Conservation (phyloP, 192 early-diverging fungal genomes). For the Rhizoclosmatium globosum region DNA sequence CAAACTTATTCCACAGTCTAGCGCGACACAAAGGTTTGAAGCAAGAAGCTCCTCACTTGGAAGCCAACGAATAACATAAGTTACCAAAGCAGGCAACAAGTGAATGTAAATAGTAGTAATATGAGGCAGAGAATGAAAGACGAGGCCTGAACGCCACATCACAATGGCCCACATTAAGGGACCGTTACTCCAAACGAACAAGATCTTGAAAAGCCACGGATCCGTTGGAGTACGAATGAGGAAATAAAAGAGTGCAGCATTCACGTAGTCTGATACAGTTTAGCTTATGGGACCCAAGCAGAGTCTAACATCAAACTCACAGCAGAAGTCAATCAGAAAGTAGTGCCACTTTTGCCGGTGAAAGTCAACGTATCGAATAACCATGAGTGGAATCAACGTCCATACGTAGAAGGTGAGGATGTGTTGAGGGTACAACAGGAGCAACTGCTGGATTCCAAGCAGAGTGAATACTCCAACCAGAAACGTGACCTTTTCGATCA, state of each 20-base stretch:
- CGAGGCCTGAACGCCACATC: conserved; percentile 29
- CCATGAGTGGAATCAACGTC: conserved; percentile 20
- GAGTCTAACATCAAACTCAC: neutral
- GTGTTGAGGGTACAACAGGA: conserved; percentile 4
- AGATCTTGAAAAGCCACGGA: neutral
- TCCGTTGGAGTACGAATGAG: conserved; percentile 4
- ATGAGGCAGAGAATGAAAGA: conserved; percentile 34
- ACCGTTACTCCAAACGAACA: conserved; percentile 33
- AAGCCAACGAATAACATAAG: conserved; percentile 28
- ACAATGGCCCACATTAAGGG: conserved; percentile 34
- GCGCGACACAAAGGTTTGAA: neutral
- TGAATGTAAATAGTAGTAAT: conserved; percentile 31
- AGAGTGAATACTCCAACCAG: neutral
- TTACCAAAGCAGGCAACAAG: conserved; percentile 23
- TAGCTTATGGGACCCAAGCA: neutral
- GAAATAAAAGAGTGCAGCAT: conserved; percentile 29
- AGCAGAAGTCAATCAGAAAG: conserved; percentile 37
- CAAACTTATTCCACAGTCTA: conserved; percentile 7
- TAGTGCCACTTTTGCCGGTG: conserved; percentile 36
- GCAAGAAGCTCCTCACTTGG: neutral
- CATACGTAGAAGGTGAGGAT: conserved; percentile 9
- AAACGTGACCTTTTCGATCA: conserved; percentile 27
- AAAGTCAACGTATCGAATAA: conserved; percentile 35
- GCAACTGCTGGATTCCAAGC: conserved; percentile 8
- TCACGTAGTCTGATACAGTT: conserved; percentile 15